Evolutionary conservation across 2,329 filamentous ascomycete genomes (phyloP), one percentile per base, ranked within the genome.

Genomic region (Beauveria caledonica): DNA sequence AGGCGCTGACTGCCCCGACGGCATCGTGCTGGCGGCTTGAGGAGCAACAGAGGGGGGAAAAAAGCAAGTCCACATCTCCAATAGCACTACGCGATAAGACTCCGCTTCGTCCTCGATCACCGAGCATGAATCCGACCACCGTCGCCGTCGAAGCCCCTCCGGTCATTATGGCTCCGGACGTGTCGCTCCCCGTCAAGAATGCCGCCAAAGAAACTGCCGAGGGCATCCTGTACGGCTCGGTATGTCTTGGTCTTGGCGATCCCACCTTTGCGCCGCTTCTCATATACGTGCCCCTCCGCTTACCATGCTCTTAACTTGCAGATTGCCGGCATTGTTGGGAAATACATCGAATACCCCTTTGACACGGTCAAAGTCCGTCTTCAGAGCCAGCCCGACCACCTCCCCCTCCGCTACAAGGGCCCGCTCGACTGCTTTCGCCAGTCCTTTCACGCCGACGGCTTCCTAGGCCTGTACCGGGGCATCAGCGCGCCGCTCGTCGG

Each of bases 341-440:
- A 97, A 78, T 90, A 93, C 73, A 93, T 99, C 70, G 94, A 99
- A 73, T 99, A 97, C 72, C 94, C 94, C 25, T 99, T 99, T 76
- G 94, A 99, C 76, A 99, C 94, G 0, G 87, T 99, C 73, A 99
- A 99, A 77, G 94, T 99, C 62, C 89, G 94, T 45, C 84, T 99
- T 11, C 94, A 99, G 73, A 94, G 93, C n/a, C 93, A 97, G 73
- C 90, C 92, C 39, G 88, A 93, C 72, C 85, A 88, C 68, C 80
- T 91, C 2, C 92, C 91, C 17, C 83, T 92, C 21, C 86, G 84
- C 62, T 97, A 97, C 74, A 85, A 78, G 6, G 94, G 94, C 0
- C 93, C 94, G 0, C 69, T 97, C 64, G 94, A 99, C 76, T 97
- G 94, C 76, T 96, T 99, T 76, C 84, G 86, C 68, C 89, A 97